phyloP scores from a whole-genome alignment of 768 basidiomycete species.

The Boletus insuetus region DNA sequence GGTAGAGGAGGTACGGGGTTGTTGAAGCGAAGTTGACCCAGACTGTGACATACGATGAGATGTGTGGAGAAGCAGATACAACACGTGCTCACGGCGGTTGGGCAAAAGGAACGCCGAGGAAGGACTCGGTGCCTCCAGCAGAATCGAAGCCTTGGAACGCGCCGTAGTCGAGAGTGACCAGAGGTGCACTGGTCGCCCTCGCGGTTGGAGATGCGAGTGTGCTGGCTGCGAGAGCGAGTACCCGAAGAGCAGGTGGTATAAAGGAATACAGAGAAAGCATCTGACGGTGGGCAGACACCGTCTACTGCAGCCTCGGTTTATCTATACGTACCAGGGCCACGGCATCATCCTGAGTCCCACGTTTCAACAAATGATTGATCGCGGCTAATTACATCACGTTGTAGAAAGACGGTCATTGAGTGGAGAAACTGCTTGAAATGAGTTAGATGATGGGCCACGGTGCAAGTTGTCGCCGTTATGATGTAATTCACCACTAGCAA shows the following conservation, averaged over 20 bases:
- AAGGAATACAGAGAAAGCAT: not conserved
- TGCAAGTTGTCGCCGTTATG: too few relatives aligned
- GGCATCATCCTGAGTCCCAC: too few relatives aligned
- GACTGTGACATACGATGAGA: not conserved
- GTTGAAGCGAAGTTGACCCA: constrained; percentile 21
- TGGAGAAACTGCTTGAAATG: too few relatives aligned
- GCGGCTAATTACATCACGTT: too few relatives aligned
- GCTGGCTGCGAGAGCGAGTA: not conserved
- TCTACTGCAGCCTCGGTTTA: too few relatives aligned
- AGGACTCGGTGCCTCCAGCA: not conserved
- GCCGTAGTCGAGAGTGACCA: constrained; percentile 18
- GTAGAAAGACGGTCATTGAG: too few relatives aligned
- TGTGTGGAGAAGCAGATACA: not conserved
- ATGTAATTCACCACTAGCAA: too few relatives aligned
- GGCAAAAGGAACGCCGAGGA: not conserved
- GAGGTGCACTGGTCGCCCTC: not conserved
- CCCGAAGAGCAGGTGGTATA: not conserved
- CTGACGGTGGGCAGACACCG: not conserved
- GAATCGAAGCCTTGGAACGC: constrained; percentile 13
- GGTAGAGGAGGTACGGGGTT: constrained; percentile 5
- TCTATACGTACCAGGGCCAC: too few relatives aligned
- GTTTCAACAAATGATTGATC: too few relatives aligned
- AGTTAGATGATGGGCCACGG: too few relatives aligned
- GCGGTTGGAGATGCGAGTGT: not conserved
- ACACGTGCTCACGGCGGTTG: not conserved